Evolutionary conservation across 768 basidiomycete species (phyloP), one percentile per base, ranked within the genome.

Genomic region (Suillus americanus): DNA sequence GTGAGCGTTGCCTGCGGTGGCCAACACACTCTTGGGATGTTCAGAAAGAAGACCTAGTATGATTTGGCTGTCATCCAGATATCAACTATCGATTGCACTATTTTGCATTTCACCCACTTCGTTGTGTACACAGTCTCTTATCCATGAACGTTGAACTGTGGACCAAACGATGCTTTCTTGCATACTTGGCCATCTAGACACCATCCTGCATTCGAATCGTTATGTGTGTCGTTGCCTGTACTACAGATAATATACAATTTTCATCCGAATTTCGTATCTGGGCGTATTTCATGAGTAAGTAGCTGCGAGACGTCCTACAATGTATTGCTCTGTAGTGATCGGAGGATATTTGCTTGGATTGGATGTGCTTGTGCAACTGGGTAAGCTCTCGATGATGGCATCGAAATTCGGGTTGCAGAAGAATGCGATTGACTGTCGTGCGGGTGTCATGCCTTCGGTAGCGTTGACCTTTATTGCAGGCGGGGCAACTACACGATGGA

Each of bases 331-430:
- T 3, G 92, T 85, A 60, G 85, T 89, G 61, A 94, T 80, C 1
- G 90, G 77, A n/a, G 82, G 77, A 72, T 94, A 92, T 77, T 89
- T 92, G 37, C 85, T 87, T 37, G 88, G 86, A 37, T 75, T 76
- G 41, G 68, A 66, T 45, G 67, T 23, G 40, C 62, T 62, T 28
- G 76, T 66, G 67, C 86, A 87, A 63, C 85, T 90, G 23, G 92
- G 90, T 33, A 94, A 75, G 67, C 92, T 91, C 18, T 86, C 79
- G 62, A 95, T 88, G 64, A 82, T 79, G 16, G 90, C 79, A 48
- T 82, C 82, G 69, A 85, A 86, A 67, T 94, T 92, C 4, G 92
- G 92, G 69, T 90, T 94, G 80, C 90, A 92, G 78, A 95, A 95
- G 80, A 91, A 95, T 9, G 90, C 93, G 60, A 94, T 89, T 10